Evolutionary conservation across 306 rosid genomes (phyloP), one percentile per base, ranked within the genome.

Genomic region (Quercus rubra): DNA sequence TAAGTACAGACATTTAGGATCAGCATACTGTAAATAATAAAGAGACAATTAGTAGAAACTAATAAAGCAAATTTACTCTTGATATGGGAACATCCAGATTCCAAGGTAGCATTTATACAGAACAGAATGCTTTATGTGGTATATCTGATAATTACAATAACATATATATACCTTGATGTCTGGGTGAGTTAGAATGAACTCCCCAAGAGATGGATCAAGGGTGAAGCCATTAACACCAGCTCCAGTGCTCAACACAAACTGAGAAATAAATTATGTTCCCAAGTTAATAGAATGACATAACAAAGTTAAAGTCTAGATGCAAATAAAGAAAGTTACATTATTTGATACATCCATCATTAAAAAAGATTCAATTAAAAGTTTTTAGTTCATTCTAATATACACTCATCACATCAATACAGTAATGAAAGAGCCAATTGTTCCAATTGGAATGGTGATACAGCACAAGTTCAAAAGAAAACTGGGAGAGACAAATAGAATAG

Each of bases 161-260:
- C 51, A 67, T 6, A 67, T 18, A 19, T 27, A 52, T 86, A 95
- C 99, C 98, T 92, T 90, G 80, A 95, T 90, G 78, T 90, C 89
- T 62, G 98, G 98, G 88, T 95, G 98, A 75, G 97, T 95, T 70
- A 95, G 85, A 80, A 95, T 95, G 89, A 95, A 95, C 85, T 92
- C 99, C 51, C 98, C 97, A 72, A 92, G 99, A 78, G 97, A 95
- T 63, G 99, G 99, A 79, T 92, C 99, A 66, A 95, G 97, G 19
- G 98, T 92, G 90, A 92, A 95, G 70, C 99, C 98, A 80, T 92
- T 83, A 62, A 90, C 98, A 73, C 99, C 99, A 64, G 55, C 52
- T 73, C 99, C 99, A 55, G 97, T 87, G 84, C 87, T 88, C 46
- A 95, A 58, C 77, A 95, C 99, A 68, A 95, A 74, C 99, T 95